Percentiles rank a stretch among this genome's conserved stretches.
Conservation (phyloP, 352 stramenopile species). For the Pythium coloratum region DNA sequence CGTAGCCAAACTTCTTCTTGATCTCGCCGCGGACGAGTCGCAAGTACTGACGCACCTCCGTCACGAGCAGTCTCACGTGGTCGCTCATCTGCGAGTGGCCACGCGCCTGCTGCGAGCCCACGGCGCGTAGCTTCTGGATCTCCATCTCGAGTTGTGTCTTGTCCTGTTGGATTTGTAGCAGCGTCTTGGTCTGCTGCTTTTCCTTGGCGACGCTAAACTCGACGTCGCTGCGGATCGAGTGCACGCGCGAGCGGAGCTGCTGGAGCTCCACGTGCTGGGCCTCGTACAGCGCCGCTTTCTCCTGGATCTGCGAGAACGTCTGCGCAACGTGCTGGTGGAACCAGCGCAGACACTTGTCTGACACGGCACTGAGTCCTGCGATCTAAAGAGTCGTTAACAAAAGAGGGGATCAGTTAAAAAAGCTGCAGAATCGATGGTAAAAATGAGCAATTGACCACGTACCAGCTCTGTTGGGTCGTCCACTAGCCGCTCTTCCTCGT, state of each 20-base stretch:
- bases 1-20: constrained; percentile 77
- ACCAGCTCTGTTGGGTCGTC: constrained; percentile 20
- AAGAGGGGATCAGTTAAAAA: no score
- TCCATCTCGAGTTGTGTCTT: constrained; percentile 30
- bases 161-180: constrained; percentile 11
- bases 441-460: background rate
- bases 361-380: constrained; percentile 41
- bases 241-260: constrained; percentile 34
- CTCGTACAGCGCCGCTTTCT: constrained; percentile 47
- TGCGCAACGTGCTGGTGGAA: constrained; percentile 49
- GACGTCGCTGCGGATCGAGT: constrained; percentile 25
- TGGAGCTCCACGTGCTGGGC: constrained; percentile 47
- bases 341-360: constrained; percentile 55
- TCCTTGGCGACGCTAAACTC: constrained; percentile 30
- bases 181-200: constrained; percentile 27
- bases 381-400: constrained; percentile 26
- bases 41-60: constrained; percentile 69
- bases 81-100: constrained; percentile 37
- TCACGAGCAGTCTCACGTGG: constrained; percentile 53
- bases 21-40: constrained; percentile 69
- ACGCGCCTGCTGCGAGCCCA: constrained; percentile 28
- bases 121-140: constrained; percentile 16
- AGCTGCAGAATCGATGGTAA: background rate
- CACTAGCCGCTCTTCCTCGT: constrained; percentile 5
- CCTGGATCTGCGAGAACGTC: constrained; percentile 47